Base-by-base conservation (phyloP, 306 rosid species). In the Lagenaria siceraria region DNA sequence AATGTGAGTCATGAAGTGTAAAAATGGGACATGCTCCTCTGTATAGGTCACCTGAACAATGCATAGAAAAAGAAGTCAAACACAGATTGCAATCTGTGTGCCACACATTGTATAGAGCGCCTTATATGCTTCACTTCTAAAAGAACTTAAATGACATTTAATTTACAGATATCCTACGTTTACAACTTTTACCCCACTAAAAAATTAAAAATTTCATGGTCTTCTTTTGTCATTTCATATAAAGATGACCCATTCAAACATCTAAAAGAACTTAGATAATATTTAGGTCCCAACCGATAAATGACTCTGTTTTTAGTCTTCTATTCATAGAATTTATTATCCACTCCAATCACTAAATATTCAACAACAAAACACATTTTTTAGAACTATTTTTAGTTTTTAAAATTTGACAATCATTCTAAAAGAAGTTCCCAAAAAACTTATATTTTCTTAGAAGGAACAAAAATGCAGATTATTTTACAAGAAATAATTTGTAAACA, bases 1-100 rank as follows among this genome's bases (percentile, higher is more conserved):
- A 78, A 93, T 35, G 79, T 89, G 87, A 77, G 98, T 93, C 87
- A 93, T 55, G 85, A 93, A 93, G 77, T 93, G 98, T 58, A 91
- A 82, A 83, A 91, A 91, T 19, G 97, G 91, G 63, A 63, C 83
- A 75, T 84, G 96, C 80, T 88, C 93, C 83, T 89, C 98, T 80
- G 81, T 91, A 46, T 87, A 88, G 60, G 83, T 91, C 85, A 93
- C 98, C 97, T 93, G 92, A 78, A 86, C 77, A 65, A 87, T 53
- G 76, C 62, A 76, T 27, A 72, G 60, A 49, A 71, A 49, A 17
- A 72, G 54, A 40, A 27, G 27, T 48, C 43, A 48, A 72, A 72
- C 59, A 70, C 24, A 70, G 75, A 69, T 38, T 63, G 49, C 54
- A 68, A 42, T n/a, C 12, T 5, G 17, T 36, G 72, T 35, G 22